Evolutionary conservation across 345 rosid genomes (phyloP), one percentile per base, ranked within the genome.

Genomic region (Pistacia atlantica): DNA sequence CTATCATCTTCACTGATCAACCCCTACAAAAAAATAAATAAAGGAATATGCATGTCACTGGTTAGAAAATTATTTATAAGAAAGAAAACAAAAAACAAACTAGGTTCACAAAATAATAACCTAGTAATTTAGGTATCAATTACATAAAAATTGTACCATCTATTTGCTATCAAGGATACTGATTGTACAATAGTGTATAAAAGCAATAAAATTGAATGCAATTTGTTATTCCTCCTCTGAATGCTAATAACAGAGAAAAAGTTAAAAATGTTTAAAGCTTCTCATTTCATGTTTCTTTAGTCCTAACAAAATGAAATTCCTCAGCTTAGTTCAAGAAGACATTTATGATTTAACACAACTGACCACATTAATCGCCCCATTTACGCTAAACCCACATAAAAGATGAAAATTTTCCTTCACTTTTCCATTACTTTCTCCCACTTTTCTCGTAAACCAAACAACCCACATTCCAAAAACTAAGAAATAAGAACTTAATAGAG

Each of bases 1-100:
- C 80, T 89, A 67, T 96, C 98, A 69, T 83, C 71, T 3, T 51
- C 68, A 59, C 86, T 87, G 13, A 93, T 93, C 82, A 91, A 81
- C 8, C 93, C 99, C 99, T 96, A 79, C 66, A 80, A 75, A 22
- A 73, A 51, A 61, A 51, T 52, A 42, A 18, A 67, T 45, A 48
- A 62, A 9, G 54, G 22, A 25, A 25, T 1, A 42, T 9, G 4
- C 31, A 58, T 68, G 60, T 51, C 9, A 64, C 54, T 31, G 48
- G 8, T 52, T 51, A 63, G 42, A 49, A 25, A 71, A 22, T 10
- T 10, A 42, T 35, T 55, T 33, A 1, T 5, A 42, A 42, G 9
- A 42, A 42, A 42, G 6, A 42, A 42, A 42, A 42, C 7, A 33
- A 46, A 12, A 73, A 57, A 57, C 33, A 20, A 62, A 48, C 18